phyloP scores from a whole-genome alignment of 345 rosid genomes.

The Turnera subulata region DNA sequence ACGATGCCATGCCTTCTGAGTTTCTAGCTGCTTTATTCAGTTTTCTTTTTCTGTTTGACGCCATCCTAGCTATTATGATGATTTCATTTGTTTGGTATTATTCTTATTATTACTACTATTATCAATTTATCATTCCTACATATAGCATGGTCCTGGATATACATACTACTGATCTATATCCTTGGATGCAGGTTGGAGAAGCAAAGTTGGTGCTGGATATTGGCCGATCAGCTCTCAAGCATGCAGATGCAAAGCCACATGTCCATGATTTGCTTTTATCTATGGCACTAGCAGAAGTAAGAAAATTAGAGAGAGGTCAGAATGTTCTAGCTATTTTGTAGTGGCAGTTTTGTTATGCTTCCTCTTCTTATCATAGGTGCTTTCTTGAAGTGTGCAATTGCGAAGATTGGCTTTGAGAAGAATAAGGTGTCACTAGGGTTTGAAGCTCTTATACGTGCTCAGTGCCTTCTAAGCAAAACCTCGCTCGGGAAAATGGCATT shows the following conservation, averaged over 20 bases:
- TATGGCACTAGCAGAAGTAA: slow-evolving; percentile 97
- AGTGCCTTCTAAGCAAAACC: slow-evolving; percentile 66
- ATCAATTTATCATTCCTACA: not conserved
- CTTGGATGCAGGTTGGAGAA: slow-evolving; percentile 70
- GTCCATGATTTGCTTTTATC: slow-evolving; percentile 79
- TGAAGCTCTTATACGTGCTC: slow-evolving; percentile 98
- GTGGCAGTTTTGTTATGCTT: slow-evolving; percentile 48
- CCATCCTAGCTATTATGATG: no score
- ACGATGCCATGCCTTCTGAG: no score
- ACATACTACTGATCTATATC: slow-evolving; percentile 15
- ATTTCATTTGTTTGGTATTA: not conserved
- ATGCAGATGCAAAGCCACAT: slow-evolving; percentile 71
- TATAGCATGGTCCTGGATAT: not conserved
- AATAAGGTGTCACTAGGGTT: slow-evolving; percentile 85
- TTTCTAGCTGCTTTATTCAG: no score
- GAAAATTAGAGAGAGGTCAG: slow-evolving; percentile 33
- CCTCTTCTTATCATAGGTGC: slow-evolving; percentile 59
- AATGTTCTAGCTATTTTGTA: slow-evolving; percentile 27
- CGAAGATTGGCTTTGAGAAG: slow-evolving; percentile 78
- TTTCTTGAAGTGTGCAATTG: slow-evolving; percentile 93
- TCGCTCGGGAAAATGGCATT: slow-evolving; percentile 74
- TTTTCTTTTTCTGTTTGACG: not conserved
- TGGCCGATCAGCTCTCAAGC: slow-evolving; percentile 75
- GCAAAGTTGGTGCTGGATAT: slow-evolving; percentile 73
- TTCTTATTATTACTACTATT: not conserved